phyloP scores from a whole-genome alignment of 2,329 filamentous ascomycete species.

The Ophiostoma montium region DNA sequence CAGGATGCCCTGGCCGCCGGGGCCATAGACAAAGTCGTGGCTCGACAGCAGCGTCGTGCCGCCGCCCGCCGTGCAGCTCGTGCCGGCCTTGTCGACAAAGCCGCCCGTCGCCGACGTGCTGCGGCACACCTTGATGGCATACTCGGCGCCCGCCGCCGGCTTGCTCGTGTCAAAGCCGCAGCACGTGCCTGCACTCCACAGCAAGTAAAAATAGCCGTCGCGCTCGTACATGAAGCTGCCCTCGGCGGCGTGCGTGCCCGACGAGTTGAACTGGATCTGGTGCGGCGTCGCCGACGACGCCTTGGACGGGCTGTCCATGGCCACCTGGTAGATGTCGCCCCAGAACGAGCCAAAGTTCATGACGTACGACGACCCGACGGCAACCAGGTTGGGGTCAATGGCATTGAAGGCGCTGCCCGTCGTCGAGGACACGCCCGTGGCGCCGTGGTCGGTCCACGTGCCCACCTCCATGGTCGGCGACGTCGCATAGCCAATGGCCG shows the following conservation, averaged over 20 bases:
- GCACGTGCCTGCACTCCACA: conserved; percentile 41
- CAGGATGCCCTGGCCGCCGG: conserved; percentile 47
- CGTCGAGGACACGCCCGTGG: conserved; percentile 36
- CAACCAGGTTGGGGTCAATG: conserved; percentile 44
- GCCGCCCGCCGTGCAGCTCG: conserved; percentile 37
- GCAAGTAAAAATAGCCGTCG: conserved; percentile 47
- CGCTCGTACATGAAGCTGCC: conserved; percentile 41
- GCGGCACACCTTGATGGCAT: conserved; percentile 52
- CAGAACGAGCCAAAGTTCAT: conserved; percentile 39
- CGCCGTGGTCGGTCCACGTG: conserved; percentile 47
- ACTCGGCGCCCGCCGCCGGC: conserved; percentile 29
- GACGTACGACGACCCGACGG: conserved; percentile 26
- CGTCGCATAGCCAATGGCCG: conserved; percentile 16
- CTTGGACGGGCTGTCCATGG: conserved; percentile 26
- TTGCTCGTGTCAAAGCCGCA: conserved; percentile 5
- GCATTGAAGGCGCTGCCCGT: conserved; percentile 33
- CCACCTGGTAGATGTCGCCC: conserved; percentile 40
- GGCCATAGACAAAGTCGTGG: conserved; percentile 44
- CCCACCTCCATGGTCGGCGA: conserved; percentile 32
- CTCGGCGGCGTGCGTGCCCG: conserved; percentile 32
- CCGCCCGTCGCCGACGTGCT: conserved; percentile 34
- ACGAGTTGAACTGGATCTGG: conserved; percentile 9
- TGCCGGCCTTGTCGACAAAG: conserved; percentile 43
- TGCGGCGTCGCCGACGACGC: not conserved
- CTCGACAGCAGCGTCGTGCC: conserved; percentile 43